phyloP scores from a whole-genome alignment of 352 stramenopile species.

The Phytophthora pisi region DNA sequence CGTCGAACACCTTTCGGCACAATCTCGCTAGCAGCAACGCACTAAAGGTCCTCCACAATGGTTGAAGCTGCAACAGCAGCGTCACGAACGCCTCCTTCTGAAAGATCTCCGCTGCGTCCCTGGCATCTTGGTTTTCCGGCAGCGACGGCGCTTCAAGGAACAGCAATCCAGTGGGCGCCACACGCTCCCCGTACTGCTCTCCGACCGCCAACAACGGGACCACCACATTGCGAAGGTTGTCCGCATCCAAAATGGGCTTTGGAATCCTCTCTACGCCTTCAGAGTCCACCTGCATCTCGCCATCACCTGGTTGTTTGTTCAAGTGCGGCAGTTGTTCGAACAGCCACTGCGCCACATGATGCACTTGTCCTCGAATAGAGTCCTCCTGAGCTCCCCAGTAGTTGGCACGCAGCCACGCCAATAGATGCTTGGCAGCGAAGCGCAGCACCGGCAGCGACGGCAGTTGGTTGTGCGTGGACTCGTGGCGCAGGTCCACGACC shows the following conservation, averaged over 20 bases:
- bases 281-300: conserved; percentile 11
- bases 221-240: conserved; percentile 62
- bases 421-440: conserved; percentile 84
- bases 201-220: conserved; percentile 70
- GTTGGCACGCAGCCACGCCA: conserved; percentile 86
- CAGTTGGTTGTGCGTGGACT: conserved; percentile 93
- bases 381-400: conserved; percentile 89
- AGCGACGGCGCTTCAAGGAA: conserved; percentile 34
- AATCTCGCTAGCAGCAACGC: conserved; percentile 58
- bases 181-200: conserved; percentile 54
- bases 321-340: conserved; percentile 36
- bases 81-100: conserved; percentile 41
- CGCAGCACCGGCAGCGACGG: conserved; percentile 89
- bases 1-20: conserved; percentile 52
- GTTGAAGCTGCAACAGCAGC: conserved; percentile 61
- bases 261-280: neutral
- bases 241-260: conserved; percentile 38
- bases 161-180: conserved; percentile 50
- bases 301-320: neutral
- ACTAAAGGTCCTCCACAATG: conserved; percentile 53
- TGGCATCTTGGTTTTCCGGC: conserved; percentile 8
- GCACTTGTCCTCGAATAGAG: conserved; percentile 52
- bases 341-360: conserved; percentile 47
- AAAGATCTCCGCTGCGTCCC: conserved; percentile 12
- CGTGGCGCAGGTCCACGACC: conserved; percentile 94